Evolutionary conservation across 805 yeast species (phyloP).

Genomic region (Metschnikowia colocasiae): DNA sequence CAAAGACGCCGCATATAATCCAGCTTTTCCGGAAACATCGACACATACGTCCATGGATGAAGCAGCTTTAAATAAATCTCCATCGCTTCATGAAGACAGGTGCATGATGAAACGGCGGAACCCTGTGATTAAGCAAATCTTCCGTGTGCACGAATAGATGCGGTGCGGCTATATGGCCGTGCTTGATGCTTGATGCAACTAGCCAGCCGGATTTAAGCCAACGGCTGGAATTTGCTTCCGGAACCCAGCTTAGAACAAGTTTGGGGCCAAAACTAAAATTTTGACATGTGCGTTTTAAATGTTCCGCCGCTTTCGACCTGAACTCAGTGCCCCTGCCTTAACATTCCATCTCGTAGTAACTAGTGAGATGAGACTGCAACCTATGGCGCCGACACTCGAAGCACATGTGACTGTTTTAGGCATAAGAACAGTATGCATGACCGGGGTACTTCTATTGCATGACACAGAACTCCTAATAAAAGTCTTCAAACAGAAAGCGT

Average conservation of each 20-base stretch:
- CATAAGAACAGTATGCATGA: not conserved
- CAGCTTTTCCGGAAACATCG: not conserved
- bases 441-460: conserved; percentile 2
- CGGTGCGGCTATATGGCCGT: not conserved
- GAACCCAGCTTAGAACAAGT: not conserved
- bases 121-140: not conserved
- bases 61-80: not conserved
- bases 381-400: not conserved
- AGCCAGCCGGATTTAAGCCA: not conserved
- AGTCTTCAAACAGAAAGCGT: not conserved
- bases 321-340: not conserved
- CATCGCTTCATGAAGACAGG: not conserved
- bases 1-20: not conserved
- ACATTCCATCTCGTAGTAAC: not conserved
- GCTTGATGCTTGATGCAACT: conserved; percentile 4
- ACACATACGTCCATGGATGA: not conserved
- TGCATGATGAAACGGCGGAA: not conserved
- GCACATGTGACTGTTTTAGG: not conserved
- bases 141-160: conserved; percentile 1
- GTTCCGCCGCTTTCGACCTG: not conserved
- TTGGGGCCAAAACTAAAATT: not conserved
- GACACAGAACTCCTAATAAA: not conserved
- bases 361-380: not conserved
- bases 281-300: not conserved
- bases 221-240: not conserved